Percentiles rank a stretch among this genome's conserved stretches.
These are phyloP conservation scores for Polytrichum formosum DNA, from an alignment of 225 moss, liverwort and hornwort species.

Conservation along the genomic window DNA sequence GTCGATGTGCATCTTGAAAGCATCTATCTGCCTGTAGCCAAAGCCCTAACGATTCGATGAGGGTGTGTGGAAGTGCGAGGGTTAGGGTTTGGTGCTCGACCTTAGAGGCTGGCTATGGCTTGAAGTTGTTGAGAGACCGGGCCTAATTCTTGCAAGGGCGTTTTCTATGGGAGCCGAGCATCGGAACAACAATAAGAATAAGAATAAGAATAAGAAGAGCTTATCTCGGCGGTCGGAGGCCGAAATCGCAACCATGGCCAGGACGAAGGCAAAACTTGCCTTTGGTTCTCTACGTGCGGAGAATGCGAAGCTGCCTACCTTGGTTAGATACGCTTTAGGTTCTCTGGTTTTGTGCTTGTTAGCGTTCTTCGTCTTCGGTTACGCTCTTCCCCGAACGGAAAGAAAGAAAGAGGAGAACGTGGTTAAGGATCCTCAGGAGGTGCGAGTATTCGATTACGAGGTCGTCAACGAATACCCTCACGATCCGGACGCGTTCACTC, in stretches of 20 bases:
- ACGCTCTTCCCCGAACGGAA: constrained; percentile 2
- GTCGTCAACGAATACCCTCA: constrained; percentile 71
- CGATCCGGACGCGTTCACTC: constrained; percentile 83
- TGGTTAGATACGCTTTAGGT: constrained; percentile 17
- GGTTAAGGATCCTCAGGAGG: constrained; percentile 3
- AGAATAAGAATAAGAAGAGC: constrained; percentile 14
- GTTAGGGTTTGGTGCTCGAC: neutral
- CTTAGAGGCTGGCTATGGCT: constrained; percentile 13
- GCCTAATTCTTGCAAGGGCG: constrained; percentile 6
- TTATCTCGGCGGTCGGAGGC: constrained; percentile 21
- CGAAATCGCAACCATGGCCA: constrained; percentile 25
- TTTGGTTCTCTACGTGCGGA: constrained; percentile 22
- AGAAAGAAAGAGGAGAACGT: constrained; percentile 4
- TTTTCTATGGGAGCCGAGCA: constrained; percentile 39
- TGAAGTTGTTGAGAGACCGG: constrained; percentile 3
- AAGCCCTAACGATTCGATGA: no score
- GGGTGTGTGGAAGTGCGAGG: no score
- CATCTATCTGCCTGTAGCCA: no score
- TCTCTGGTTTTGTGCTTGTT: constrained; percentile 29
- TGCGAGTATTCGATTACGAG: constrained; percentile 71
- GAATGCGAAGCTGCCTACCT: constrained; percentile 15
- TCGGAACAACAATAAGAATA: constrained; percentile 9
- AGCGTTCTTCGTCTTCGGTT: constrained; percentile 23
- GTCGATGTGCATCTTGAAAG: no score
- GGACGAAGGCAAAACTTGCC: constrained; percentile 14